Base-by-base conservation (phyloP, 176 grass and related monocot genomes). In the Microstegium vimineum region DNA sequence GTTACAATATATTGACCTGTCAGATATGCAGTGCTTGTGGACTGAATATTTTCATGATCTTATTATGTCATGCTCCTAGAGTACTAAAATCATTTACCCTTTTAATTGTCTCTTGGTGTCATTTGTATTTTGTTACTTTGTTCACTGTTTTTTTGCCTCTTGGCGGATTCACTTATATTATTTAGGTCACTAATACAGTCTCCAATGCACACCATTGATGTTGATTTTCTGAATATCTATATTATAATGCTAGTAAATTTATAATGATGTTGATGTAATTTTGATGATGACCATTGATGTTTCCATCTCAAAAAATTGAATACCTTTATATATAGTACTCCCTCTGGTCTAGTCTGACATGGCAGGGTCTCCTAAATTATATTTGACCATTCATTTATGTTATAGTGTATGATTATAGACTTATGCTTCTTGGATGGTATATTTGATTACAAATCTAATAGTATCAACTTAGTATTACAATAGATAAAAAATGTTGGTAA, bases 101-200 rank as follows among this genome's bases (percentile, higher is more conserved):
- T 77, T 41, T 60, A 14, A 65, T 59, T 77, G 11, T 27, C 49
- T 62, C 45, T 36, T 41, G n/a, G 22, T 69, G 20, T 60, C 37
- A 71, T 71, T 78, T 62, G 57, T 23, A 74, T 37, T 77, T 71
- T n/a, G 31, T 61, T 70, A 78, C n/a, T 78, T 35, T 17, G 28
- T 43, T 78, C 28, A 63, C 10, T 71, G 13, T 79, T 20, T 72
- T 51, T 61, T 30, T 26, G 7, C 12, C 33, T 18, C 35, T 61
- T 36, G 4, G 61, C 34, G 0, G 23, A 42, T 30, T 77, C 35
- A 35, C 11, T 35, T 79, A 40, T n/a, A n/a, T 47, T 20, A 20
- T 34, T 47, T 33, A 66, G 6, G 9, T 66, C 27, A 32, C 26
- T 1, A 22, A 66, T 66, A 63, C 59, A 33, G 40, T 79, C 18